Base-by-base conservation (phyloP, 768 basidiomycete genomes). In the Suillus discolor region DNA sequence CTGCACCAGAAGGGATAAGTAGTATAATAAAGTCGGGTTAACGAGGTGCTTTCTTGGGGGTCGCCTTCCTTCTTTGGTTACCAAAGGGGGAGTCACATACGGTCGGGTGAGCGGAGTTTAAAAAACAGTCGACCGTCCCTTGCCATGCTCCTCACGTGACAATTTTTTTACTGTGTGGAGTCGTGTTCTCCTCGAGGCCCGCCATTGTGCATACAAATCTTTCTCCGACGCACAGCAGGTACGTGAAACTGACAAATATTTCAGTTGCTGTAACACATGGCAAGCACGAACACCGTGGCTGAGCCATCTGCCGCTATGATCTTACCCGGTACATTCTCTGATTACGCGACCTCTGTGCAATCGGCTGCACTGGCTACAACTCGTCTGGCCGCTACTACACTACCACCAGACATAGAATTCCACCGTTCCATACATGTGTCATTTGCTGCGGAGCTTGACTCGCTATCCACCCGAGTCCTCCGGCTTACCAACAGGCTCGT, bases 361-460 rank as follows among this genome's bases (percentile, higher is more conserved):
- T 77, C 78, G 1, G 77, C 83, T 12, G 89, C 88, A 0, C 82
- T 93, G 15, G 83, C 84, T 54, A 82, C 89, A 9, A 92, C 91
- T 3, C 83, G 87, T 62, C 79, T 83, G 60, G 85, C 91, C 0
- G 85, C 85, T 2, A 78, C 79, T 2, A 70, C 69, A n/a, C 80
- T 94, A 4, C 90, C 94, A 3, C 68, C 80, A 16, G 96, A 98
- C 79, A 81, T 99, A 64, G 78, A 83, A n/a, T 98, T 96, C 76
- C 93, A 97, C 77, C 90, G 93, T 28, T 92, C 96, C 2, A 86
- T 99, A 67, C 91, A 96, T 75, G 77, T 85, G 5, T 80, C 78
- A 2, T 82, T 97, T 62, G 90, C 89, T 2, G 80, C 81, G 62
- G 85, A 89, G 49, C 77, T 97, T 42, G 96, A 98, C 71, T 75